Evolutionary conservation across 768 basidiomycete genomes (phyloP).

Genomic region (Mycena belliarum): DNA sequence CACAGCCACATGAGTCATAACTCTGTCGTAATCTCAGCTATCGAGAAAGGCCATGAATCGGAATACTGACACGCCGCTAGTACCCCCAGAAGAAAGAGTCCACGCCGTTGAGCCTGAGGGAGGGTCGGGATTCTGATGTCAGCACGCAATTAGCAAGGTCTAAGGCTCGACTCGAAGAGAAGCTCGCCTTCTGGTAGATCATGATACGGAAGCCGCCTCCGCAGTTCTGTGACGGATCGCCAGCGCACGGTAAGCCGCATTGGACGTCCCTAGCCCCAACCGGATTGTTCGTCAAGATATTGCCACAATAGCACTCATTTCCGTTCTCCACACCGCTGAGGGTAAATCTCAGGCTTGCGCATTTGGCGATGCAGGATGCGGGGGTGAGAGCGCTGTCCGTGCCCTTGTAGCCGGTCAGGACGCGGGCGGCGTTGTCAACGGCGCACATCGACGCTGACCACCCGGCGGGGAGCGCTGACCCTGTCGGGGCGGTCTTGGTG

Average conservation of each 20-base stretch:
- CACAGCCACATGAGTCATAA: constrained; percentile 17
- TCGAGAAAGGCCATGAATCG: background rate
- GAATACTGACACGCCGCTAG: constrained; percentile 13
- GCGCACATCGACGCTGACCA: constrained; percentile 17
- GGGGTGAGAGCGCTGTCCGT: constrained; percentile 10
- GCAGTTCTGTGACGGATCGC: constrained; percentile 13
- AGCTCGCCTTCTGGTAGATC: constrained; percentile 12
- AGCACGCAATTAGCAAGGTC: background rate
- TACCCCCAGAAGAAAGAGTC: constrained; percentile 12
- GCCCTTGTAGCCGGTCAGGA: constrained; percentile 5
- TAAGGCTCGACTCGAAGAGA: background rate
- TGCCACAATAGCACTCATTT: constrained; percentile 15
- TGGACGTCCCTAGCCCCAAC: constrained; percentile 7
- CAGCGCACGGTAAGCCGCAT: constrained; percentile 5
- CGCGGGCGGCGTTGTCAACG: constrained; percentile 9
- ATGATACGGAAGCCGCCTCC: constrained; percentile 7
- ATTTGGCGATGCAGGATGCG: constrained; percentile 12
- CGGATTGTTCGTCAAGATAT: constrained; percentile 12
- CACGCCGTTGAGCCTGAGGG: constrained; percentile 11
- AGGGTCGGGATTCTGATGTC: background rate
- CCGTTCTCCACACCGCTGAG: constrained; percentile 15
- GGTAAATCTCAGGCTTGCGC: background rate
- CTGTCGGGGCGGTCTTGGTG: constrained; percentile 40
- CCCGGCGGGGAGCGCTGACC: constrained; percentile 23
- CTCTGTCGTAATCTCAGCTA: background rate